A percentile compares a stretch with the other conserved stretches of the same genome.
phyloP scores from a whole-genome alignment of 305 asterid genomes.

The Lippia alba region DNA sequence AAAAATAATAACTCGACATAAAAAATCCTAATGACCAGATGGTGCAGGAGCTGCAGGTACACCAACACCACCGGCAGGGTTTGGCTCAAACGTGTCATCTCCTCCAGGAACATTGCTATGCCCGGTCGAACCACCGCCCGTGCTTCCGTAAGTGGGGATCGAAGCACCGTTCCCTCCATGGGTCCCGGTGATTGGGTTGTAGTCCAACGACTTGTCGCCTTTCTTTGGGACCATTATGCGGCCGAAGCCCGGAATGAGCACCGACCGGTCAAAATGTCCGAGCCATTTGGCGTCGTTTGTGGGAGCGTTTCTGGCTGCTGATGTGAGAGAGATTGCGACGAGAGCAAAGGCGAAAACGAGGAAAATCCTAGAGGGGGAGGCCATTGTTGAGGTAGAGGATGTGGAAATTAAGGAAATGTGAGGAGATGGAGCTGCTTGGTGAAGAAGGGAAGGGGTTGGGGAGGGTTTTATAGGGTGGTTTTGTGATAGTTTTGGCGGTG shows the following conservation, averaged over 20 bases:
- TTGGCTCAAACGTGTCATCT: conserved; percentile 67
- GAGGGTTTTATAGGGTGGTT: conserved; percentile 41
- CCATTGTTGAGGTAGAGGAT: conserved; percentile 49
- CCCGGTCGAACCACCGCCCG: conserved; percentile 27
- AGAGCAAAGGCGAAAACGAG: conserved; percentile 39
- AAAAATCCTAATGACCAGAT: neutral
- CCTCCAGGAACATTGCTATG: conserved; percentile 60
- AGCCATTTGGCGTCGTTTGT: conserved; percentile 48
- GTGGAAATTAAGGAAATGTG: neutral
- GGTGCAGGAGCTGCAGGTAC: conserved; percentile 56
- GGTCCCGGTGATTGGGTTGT: conserved; percentile 73
- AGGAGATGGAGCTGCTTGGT: conserved; percentile 22
- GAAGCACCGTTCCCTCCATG: conserved; percentile 47
- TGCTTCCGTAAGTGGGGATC: conserved; percentile 48
- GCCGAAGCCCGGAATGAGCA: conserved; percentile 76
- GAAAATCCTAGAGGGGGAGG: conserved; percentile 33
- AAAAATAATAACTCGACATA: too few species aligned
- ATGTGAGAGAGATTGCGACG: conserved; percentile 29
- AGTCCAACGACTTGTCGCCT: conserved; percentile 54
- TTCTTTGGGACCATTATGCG: conserved; percentile 59
- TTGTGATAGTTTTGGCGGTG: conserved; percentile 48
- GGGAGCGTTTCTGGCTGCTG: conserved; percentile 49
- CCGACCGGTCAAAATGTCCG: conserved; percentile 53
- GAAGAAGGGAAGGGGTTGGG: conserved; percentile 20
- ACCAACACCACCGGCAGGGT: conserved; percentile 66